These are phyloP conservation scores for Fusarium xylarioides DNA, from an alignment of 2,329 filamentous ascomycete genomes.

Conservation along the genomic window DNA sequence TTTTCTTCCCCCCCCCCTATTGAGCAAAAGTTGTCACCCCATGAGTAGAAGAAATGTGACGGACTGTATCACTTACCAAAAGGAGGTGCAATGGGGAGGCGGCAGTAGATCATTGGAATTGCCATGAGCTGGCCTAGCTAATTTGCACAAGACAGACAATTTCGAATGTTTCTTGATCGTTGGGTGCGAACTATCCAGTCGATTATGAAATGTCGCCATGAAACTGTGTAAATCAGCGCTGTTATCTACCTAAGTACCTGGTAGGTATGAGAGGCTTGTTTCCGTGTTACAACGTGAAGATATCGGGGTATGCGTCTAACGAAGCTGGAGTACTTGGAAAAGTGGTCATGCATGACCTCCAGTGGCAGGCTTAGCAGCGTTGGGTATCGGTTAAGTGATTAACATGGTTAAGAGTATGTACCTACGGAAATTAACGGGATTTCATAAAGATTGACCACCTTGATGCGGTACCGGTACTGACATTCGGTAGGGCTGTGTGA, in stretches of 20 bases:
- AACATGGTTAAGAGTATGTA: not conserved
- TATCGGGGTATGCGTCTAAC: not conserved
- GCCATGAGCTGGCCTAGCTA: not conserved
- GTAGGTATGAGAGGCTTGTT: not conserved
- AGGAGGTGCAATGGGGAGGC: not conserved
- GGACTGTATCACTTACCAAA: not conserved
- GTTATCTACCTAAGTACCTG: not conserved
- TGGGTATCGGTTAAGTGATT: not conserved
- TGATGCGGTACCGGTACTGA: not conserved
- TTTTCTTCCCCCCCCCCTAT: not conserved
- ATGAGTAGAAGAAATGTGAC: not conserved
- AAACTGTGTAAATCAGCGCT: not conserved
- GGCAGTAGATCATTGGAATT: not conserved
- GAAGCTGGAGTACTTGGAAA: not conserved
- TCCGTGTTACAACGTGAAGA: not conserved
- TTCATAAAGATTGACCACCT: not conserved
- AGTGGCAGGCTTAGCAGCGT: not conserved
- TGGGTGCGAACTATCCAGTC: not conserved
- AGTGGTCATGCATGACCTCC: not conserved
- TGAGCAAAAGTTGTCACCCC: not conserved
- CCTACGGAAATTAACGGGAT: not conserved
- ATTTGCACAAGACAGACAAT: not conserved
- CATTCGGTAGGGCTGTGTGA: not conserved
- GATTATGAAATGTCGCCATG: not conserved
- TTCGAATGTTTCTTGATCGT: not conserved